These are phyloP conservation scores for Rhizopogon sp. DNA, from an alignment of 768 basidiomycete genomes.

Conservation along the genomic window DNA sequence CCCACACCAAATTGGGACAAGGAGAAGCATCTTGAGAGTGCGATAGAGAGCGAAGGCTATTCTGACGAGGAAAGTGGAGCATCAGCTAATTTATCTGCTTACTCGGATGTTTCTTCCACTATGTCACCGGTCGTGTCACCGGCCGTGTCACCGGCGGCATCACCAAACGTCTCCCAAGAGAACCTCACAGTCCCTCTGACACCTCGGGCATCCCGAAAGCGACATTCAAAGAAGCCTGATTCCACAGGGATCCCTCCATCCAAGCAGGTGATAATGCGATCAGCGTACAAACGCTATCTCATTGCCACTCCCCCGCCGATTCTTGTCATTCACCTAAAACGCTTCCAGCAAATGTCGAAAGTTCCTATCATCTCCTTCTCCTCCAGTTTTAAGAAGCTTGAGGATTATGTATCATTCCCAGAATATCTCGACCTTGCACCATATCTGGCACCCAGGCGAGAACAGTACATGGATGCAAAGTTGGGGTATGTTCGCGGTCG, in stretches of 20 bases:
- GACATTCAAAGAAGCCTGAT: conserved; percentile 25
- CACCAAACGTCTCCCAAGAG: conserved; percentile 28
- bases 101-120: conserved; percentile 31
- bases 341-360: conserved; percentile 84
- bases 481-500: conserved; percentile 18
- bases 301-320: conserved; percentile 82
- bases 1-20: conserved; percentile 19
- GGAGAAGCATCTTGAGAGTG: conserved; percentile 19
- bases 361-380: conserved; percentile 58
- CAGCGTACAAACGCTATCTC: conserved; percentile 93
- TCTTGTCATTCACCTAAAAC: conserved; percentile 88
- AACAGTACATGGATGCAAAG: conserved; percentile 56
- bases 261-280: conserved; percentile 68
- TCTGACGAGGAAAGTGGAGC: conserved; percentile 31
- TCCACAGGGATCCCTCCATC: conserved; percentile 29
- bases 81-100: conserved; percentile 16
- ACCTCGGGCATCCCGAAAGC: conserved; percentile 18
- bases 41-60: conserved; percentile 25
- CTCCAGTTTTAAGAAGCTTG: conserved; percentile 80
- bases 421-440: conserved; percentile 81
- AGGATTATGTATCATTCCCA: conserved; percentile 89
- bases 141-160: conserved; percentile 20
- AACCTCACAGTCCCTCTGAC: conserved; percentile 12
- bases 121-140: not conserved
- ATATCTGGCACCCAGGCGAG: conserved; percentile 78